Conservation (phyloP, 345 rosid species). For the Cardamine occulta region DNA sequence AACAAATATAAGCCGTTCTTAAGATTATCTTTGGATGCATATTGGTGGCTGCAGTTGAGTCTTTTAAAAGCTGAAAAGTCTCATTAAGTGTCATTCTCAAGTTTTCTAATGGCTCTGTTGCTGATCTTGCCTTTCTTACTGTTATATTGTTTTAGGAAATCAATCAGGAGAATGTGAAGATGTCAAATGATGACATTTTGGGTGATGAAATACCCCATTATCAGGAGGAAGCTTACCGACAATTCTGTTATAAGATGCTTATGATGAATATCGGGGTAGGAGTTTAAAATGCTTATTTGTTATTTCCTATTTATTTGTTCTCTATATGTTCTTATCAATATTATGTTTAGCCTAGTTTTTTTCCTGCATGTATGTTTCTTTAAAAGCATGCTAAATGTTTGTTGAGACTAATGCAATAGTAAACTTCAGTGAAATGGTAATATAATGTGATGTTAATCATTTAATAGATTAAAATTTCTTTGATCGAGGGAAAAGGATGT, state of each 20-base stretch:
- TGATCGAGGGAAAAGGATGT: conserved; percentile 67
- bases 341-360: background rate
- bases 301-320: too few species aligned
- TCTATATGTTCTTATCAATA: conserved; percentile 17
- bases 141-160: conserved; percentile 56
- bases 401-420: background rate
- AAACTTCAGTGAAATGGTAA: background rate
- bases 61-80: background rate
- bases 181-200: conserved; percentile 95
- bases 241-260: conserved; percentile 74
- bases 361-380: too few species aligned
- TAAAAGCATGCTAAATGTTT: conserved; percentile 11
- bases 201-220: conserved; percentile 92
- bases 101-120: background rate
- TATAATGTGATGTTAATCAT: background rate
- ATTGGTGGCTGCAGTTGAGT: conserved; percentile 7
- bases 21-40: conserved; percentile 8
- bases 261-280: conserved; percentile 65
- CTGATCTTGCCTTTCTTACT: conserved; percentile 4
- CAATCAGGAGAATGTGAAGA: conserved; percentile 48
- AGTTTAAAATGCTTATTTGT: conserved; percentile 11
- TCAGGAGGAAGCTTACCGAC: conserved; percentile 64
- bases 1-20: background rate
- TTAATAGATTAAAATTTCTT: conserved; percentile 16
- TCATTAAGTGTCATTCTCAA: background rate